Percentiles rank a stretch among this genome's conserved stretches.
Conservation (phyloP, 768 basidiomycete species). For the Boletus pseudopeckii region DNA sequence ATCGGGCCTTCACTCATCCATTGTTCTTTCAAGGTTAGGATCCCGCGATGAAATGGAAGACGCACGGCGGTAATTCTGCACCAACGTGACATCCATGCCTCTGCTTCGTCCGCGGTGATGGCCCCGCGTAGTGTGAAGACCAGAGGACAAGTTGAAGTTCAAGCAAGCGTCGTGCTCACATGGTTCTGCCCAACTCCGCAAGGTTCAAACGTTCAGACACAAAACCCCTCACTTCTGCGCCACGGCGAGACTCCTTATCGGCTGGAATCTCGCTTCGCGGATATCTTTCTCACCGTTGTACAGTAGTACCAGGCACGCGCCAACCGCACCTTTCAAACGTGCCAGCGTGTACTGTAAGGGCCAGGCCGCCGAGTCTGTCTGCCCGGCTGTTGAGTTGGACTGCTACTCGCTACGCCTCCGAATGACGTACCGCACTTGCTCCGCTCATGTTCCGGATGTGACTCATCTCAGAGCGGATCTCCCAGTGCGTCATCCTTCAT, state of each 20-base stretch:
- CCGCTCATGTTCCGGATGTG: slow-evolving; percentile 10
- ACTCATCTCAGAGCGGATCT: slow-evolving; percentile 2
- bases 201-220: slow-evolving; percentile 1
- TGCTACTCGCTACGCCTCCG: background rate
- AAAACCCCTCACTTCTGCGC: background rate
- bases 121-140: background rate
- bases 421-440: slow-evolving; percentile 1
- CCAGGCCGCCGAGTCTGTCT: no score
- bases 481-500: slow-evolving; percentile 1
- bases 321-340: background rate
- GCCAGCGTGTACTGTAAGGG: background rate
- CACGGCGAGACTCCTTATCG: background rate
- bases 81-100: background rate
- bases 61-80: background rate
- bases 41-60: slow-evolving; percentile 20
- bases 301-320: background rate
- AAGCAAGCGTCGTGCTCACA: background rate
- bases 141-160: background rate
- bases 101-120: slow-evolving; percentile 21
- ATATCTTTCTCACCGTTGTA: background rate
- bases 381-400: no score
- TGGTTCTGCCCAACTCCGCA: background rate
- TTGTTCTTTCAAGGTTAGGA: slow-evolving; percentile 12
- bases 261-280: background rate
- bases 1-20: background rate